Evolutionary conservation across 768 basidiomycete genomes (phyloP).

Genomic region (Amanita pallidorosea): DNA sequence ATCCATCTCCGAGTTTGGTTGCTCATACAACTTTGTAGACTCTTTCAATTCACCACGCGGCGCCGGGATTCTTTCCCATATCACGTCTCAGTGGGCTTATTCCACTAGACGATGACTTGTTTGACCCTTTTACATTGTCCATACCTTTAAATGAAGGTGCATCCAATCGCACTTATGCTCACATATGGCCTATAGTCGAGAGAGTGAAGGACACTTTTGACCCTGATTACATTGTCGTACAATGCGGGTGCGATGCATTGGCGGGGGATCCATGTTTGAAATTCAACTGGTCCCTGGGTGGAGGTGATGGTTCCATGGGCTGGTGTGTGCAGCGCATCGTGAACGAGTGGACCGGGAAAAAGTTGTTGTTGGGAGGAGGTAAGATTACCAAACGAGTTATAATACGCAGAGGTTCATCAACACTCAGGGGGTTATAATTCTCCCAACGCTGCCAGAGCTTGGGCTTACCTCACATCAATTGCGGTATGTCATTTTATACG

Average conservation of each 20-base stretch:
- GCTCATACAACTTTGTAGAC: constrained; percentile 33
- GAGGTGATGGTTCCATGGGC: constrained; percentile 49
- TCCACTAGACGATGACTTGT: constrained; percentile 14
- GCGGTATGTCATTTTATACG: constrained; percentile 35
- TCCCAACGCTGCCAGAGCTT: constrained; percentile 78
- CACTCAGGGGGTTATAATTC: constrained; percentile 72
- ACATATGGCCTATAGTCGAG: constrained; percentile 59
- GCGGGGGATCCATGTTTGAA: constrained; percentile 73
- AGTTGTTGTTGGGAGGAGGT: constrained; percentile 74
- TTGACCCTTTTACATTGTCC: constrained; percentile 66
- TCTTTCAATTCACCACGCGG: constrained; percentile 74
- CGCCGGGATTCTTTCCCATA: constrained; percentile 77
- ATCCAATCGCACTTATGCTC: constrained; percentile 45
- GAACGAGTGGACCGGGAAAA: constrained; percentile 46
- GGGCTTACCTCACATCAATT: constrained; percentile 73
- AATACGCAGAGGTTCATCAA: constrained; percentile 9
- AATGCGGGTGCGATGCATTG: constrained; percentile 83
- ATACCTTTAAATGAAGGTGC: constrained; percentile 72
- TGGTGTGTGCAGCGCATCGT: constrained; percentile 52
- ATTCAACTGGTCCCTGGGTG: constrained; percentile 61
- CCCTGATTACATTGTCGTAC: constrained; percentile 74
- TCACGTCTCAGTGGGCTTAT: constrained; percentile 42
- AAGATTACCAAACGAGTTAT: background rate
- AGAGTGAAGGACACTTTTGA: constrained; percentile 45
- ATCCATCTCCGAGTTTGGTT: background rate